Evolutionary conservation across 441 rosid genomes (phyloP).

Genomic region (Pelargonium citronellum): DNA sequence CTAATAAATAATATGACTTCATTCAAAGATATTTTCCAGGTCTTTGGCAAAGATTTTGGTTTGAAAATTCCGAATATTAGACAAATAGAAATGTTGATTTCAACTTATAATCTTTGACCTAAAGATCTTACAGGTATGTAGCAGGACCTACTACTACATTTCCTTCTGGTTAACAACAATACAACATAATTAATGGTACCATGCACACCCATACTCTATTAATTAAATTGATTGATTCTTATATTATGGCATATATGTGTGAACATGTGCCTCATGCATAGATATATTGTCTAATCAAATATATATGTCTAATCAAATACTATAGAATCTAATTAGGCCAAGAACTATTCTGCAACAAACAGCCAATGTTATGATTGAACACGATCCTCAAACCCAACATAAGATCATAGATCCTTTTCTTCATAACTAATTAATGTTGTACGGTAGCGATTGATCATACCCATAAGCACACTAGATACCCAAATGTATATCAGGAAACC

Average conservation of each 20-base stretch:
- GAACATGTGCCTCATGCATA: conserved; percentile 21
- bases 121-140: conserved; percentile 39
- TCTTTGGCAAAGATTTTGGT: conserved; percentile 22
- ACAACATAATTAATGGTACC: background rate
- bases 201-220: background rate
- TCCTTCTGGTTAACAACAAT: background rate
- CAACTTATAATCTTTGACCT: conserved; percentile 54
- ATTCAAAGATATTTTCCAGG: conserved; percentile 7
- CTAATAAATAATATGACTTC: too few relatives aligned
- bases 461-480: too few relatives aligned
- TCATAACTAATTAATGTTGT: too few relatives aligned
- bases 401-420: too few relatives aligned
- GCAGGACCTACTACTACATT: conserved; percentile 11
- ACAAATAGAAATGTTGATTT: conserved; percentile 19
- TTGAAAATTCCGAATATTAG: conserved; percentile 18
- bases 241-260: background rate
- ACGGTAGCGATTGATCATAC: too few relatives aligned
- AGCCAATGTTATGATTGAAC: too few relatives aligned
- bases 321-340: too few relatives aligned
- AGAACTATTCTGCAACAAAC: too few relatives aligned
- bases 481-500: too few relatives aligned
- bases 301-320: too few relatives aligned
- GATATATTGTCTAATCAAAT: background rate
- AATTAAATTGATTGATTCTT: background rate
- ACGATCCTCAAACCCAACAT: too few relatives aligned